These are phyloP conservation scores for Colletotrichum spinosum DNA, from an alignment of 2,329 filamentous ascomycete species.

Conservation along the genomic window DNA sequence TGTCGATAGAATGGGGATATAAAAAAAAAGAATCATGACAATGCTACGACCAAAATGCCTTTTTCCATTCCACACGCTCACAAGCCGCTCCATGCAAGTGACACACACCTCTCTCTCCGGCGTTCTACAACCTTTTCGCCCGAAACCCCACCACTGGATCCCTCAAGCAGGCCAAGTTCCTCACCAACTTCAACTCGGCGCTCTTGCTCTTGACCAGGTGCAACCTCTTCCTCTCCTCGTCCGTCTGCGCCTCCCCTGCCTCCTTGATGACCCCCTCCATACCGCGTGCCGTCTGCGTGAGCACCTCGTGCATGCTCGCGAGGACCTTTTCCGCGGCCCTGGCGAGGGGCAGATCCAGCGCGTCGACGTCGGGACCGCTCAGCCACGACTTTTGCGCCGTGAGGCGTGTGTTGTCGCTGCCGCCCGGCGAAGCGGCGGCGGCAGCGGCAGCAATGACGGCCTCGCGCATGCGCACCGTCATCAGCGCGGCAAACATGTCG, in stretches of 20 bases:
- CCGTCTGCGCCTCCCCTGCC: conserved; percentile 55
- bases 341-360: conserved; percentile 83
- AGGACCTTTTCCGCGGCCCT: conserved; percentile 87
- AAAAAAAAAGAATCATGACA: conserved; percentile 34
- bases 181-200: conserved; percentile 87
- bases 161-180: conserved; percentile 77
- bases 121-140: conserved; percentile 61
- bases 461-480: conserved; percentile 88
- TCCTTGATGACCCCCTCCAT: conserved; percentile 65
- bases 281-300: conserved; percentile 75
- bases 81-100: conserved; percentile 24
- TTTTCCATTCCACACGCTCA: conserved; percentile 25
- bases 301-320: conserved; percentile 90
- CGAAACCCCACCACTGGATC: conserved; percentile 74
- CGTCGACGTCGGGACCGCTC: conserved; percentile 76
- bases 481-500: conserved; percentile 97
- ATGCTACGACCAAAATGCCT: conserved; percentile 25
- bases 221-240: conserved; percentile 65
- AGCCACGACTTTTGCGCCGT: conserved; percentile 75
- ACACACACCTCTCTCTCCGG: not conserved
- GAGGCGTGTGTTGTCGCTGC: conserved; percentile 49
- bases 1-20: not conserved
- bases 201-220: conserved; percentile 82
- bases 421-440: not conserved
- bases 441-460: conserved; percentile 66